Evolutionary conservation across 148 eudicot species (phyloP), one percentile per base, ranked within the genome.

Genomic region (Chenopodium quinoa): DNA sequence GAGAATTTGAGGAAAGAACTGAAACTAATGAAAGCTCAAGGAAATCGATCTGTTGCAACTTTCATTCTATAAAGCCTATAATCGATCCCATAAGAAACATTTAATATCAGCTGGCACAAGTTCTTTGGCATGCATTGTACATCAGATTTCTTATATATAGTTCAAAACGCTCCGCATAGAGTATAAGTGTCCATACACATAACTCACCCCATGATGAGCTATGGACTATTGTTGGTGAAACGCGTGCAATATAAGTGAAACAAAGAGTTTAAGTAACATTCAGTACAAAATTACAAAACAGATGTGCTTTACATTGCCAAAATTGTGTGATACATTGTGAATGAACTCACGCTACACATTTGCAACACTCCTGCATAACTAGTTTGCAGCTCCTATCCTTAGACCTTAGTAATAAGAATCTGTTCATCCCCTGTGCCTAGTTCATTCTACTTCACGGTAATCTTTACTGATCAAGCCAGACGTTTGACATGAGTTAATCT

Each of bases 401-500:
- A n/a, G n/a, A n/a, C 62, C 22, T 56, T 2, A 17, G 62, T 22
- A 56, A 17, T 14, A 13, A 56, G 3, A 56, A 2, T 56, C 7
- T 56, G 62, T 2, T 56, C 20, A 27, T 75, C 77, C 77, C 77
- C 60, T 74, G 9, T 50, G 14, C 54, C 54, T 50, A 50, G 2
- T 10, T 74, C 40, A 25, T 7, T 14, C 75, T 75, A 34, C 47
- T 69, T 50, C 60, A 70, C 54, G 27, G 40, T 44, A 27, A 63
- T 74, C 60, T 87, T 85, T 23, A 89, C 50, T 71, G 86, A 80
- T 69, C 91, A 79, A 11, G 91, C 91, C 66, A 89, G 82, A 56
- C 87, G 84, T 77, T 89, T 89, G 27, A 89, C 82, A 74, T 85
- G 89, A 77, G 48, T 80, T 71, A 89, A 65, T 31, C 88, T 82